Percentiles rank a stretch among this genome's conserved stretches.
Evolutionary conservation across 2,329 filamentous ascomycete genomes (phyloP).

Genomic region (Tricladium varicosporioides): DNA sequence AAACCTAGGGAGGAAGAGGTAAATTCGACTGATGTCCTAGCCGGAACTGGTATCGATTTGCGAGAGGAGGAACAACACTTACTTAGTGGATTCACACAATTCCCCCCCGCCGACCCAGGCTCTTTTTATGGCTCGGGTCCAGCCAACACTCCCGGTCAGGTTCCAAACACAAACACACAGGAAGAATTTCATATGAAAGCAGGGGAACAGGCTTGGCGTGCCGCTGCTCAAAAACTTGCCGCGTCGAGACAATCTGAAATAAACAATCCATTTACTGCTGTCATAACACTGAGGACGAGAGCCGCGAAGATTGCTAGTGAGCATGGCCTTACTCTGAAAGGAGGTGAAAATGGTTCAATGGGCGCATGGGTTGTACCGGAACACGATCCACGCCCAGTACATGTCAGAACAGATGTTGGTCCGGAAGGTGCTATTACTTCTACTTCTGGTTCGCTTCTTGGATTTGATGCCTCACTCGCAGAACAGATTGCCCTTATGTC

Average conservation of each 20-base stretch:
- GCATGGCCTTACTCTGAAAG: conserved; percentile 53
- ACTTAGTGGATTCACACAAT: conserved; percentile 57
- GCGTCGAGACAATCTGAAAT: conserved; percentile 57
- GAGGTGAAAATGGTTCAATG: conserved; percentile 55
- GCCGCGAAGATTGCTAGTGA: conserved; percentile 58
- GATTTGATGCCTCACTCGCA: conserved; percentile 72
- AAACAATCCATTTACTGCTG: conserved; percentile 48
- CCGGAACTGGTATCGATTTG: conserved; percentile 82
- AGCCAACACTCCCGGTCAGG: conserved; percentile 59
- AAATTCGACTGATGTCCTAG: conserved; percentile 80
- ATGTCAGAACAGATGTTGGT: conserved; percentile 53
- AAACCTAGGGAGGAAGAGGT: conserved; percentile 56
- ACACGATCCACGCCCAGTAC: conserved; percentile 39
- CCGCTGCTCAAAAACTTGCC: conserved; percentile 55
- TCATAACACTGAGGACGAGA: conserved; percentile 35
- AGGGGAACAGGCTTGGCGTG: conserved; percentile 63
- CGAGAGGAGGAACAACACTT: conserved; percentile 80
- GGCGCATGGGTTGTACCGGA: conserved; percentile 32
- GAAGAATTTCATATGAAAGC: conserved; percentile 65
- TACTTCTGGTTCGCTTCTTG: conserved; percentile 66
- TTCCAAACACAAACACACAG: conserved; percentile 48
- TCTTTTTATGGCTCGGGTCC: conserved; percentile 64
- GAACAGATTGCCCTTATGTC: conserved; percentile 83
- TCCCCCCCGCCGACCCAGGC: conserved; percentile 52
- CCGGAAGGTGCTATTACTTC: conserved; percentile 62